Evolutionary conservation across 106 monocot genomes (phyloP), one percentile per base, ranked within the genome.

Genomic region (Iris macrosiphon): DNA sequence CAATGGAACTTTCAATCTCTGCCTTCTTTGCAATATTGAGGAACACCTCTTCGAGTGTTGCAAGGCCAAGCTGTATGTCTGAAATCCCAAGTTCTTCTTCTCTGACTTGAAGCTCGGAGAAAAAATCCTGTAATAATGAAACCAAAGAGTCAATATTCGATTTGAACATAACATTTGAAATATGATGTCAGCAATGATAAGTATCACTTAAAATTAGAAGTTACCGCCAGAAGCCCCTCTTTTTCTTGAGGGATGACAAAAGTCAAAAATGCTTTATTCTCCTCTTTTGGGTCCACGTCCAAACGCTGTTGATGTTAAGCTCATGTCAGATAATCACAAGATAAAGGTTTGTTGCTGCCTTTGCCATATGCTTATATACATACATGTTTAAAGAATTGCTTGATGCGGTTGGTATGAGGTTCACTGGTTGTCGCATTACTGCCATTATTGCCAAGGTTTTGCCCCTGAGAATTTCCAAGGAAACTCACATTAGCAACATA

Each of bases 201-300:
- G n/a, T n/a, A n/a, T n/a, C n/a, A 70, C 90, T 91, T 71, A 32
- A 4, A 69, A 48, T 50, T 33, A n/a, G 11, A 41, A 66, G 10
- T 67, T 79, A 95, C 94, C 31, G 89, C 74, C 29, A 95, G 63
- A 38, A 89, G 74, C 1, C 47, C 67, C 46, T 95, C 94, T 65
- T 95, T 95, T 22, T 89, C 81, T 52, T 52, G 94, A 55, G 94
- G 85, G 64, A 95, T 95, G 33, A 95, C 71, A 59, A 82, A 95
- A 32, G 84, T 95, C 44, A 95, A 59, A 58, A 79, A 85, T 39
- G 73, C 32, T 55, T 62, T 85, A 33, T 55, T 82, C 71, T 89
- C 94, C 59, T 89, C 94, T 63, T 76, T 95, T 4, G 94, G 85
- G 11, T 63, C 66, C 50, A 95, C 64, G 57, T 64, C 49, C 18